phyloP scores from a whole-genome alignment of 108 stramenopile species.

The Discostella stelligeroides region DNA sequence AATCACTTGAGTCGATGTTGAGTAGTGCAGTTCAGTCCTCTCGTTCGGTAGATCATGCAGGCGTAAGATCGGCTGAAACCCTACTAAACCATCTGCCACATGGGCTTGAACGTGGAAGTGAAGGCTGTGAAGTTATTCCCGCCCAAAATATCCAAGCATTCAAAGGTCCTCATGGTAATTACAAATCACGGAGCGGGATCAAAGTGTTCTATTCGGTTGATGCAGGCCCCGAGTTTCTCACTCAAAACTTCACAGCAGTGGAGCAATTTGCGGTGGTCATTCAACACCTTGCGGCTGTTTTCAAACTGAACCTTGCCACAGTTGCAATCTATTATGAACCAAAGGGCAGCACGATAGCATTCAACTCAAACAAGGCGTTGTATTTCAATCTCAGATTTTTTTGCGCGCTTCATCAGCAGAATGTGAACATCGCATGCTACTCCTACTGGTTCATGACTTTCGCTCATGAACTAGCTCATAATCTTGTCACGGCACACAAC shows the following conservation, averaged over 20 bases:
- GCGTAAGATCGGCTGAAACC: conserved; percentile 55
- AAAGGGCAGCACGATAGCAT: conserved; percentile 69
- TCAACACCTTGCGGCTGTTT: conserved; percentile 56
- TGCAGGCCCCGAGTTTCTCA: conserved; percentile 49
- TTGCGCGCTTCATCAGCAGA: conserved; percentile 48
- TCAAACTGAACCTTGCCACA: conserved; percentile 35
- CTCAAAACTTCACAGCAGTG: conserved; percentile 53
- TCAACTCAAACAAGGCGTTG: conserved; percentile 68
- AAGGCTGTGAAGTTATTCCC: conserved; percentile 74
- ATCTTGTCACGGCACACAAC: conserved; percentile 70
- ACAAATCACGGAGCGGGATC: conserved; percentile 62
- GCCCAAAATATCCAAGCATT: conserved; percentile 68
- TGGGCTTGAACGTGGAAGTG: conserved; percentile 57
- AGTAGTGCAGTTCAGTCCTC: conserved; percentile 54
- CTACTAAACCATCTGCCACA: conserved; percentile 55
- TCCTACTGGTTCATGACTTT: conserved; percentile 71
- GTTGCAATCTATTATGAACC: conserved; percentile 77
- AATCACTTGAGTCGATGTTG: conserved; percentile 66
- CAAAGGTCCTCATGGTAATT: conserved; percentile 49
- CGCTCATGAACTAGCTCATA: conserved; percentile 76
- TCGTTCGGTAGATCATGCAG: conserved; percentile 48
- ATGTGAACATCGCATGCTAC: conserved; percentile 51
- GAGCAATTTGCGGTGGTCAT: conserved; percentile 69
- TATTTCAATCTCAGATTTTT: conserved; percentile 83
- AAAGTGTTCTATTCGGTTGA: conserved; percentile 56